Evolutionary conservation across 129 eudicot species (phyloP).

Genomic region (Sambucus nigra): DNA sequence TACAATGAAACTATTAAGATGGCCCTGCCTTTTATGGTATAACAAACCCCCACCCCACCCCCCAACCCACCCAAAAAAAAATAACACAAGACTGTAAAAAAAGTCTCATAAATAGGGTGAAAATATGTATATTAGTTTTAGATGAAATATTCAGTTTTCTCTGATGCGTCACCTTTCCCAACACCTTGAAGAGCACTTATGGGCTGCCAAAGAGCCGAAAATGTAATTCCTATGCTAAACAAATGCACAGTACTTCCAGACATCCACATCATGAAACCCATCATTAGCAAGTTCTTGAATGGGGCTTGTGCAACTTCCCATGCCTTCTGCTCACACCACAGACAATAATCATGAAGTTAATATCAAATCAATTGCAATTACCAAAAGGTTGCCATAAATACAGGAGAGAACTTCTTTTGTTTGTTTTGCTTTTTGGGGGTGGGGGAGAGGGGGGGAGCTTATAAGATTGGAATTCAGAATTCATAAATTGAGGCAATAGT

Average conservation of each 20-base stretch:
- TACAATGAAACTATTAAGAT: no score
- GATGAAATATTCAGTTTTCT: background rate
- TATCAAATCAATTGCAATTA: no score
- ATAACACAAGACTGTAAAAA: no score
- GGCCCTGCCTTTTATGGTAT: no score
- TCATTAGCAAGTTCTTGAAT: constrained; percentile 67
- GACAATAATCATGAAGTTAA: background rate
- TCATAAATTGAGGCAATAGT: no score
- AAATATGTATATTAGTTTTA: no score
- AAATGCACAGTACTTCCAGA: constrained; percentile 94
- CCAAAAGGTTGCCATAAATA: background rate
- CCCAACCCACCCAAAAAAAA: no score
- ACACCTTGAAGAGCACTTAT: constrained; percentile 86
- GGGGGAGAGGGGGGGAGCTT: no score
- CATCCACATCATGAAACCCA: constrained; percentile 99
- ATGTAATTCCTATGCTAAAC: constrained; percentile 87
- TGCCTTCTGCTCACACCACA: constrained; percentile 46
- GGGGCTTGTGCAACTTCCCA: constrained; percentile 99
- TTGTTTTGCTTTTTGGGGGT: no score
- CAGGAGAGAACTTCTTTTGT: no score
- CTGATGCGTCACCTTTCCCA: constrained; percentile 44
- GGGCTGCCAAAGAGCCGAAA: constrained; percentile 96
- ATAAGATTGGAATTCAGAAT: no score
- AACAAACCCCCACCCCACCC: no score
- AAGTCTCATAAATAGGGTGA: background rate